These are phyloP conservation scores for Neoascochyta sp. DNA, from an alignment of 2,329 filamentous ascomycete species.

Conservation along the genomic window DNA sequence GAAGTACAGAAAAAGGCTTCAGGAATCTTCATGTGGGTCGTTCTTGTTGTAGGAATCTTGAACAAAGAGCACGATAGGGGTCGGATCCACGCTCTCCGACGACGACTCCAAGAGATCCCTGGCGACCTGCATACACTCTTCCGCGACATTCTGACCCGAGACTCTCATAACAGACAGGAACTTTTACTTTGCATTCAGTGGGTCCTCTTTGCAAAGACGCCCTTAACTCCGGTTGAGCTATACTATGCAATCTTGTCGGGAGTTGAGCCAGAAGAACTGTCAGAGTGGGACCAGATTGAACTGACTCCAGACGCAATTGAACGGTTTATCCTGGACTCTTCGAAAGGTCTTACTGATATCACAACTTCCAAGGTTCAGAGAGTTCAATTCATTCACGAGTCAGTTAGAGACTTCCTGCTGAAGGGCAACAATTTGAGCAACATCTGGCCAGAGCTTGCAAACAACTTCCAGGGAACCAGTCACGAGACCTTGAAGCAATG, in stretches of 20 bases:
- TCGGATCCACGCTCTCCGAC: slow-evolving; percentile 24
- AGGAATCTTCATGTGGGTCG: slow-evolving; percentile 10
- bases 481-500: slow-evolving; percentile 39
- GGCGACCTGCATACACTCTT: slow-evolving; percentile 4
- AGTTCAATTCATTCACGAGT: slow-evolving; percentile 24
- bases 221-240: slow-evolving; percentile 6
- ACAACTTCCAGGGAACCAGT: slow-evolving; percentile 17
- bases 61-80: slow-evolving; percentile 39
- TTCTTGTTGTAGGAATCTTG: slow-evolving; percentile 45
- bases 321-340: slow-evolving; percentile 12
- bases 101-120: slow-evolving; percentile 21
- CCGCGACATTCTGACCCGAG: slow-evolving; percentile 4
- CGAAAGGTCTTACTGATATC: slow-evolving; percentile 14
- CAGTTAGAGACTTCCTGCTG: slow-evolving; percentile 36
- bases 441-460: slow-evolving; percentile 29
- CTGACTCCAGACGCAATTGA: slow-evolving; percentile 7
- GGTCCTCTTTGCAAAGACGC: slow-evolving; percentile 4
- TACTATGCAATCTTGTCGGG: slow-evolving; percentile 9
- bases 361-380: slow-evolving; percentile 11
- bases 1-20: slow-evolving; percentile 35
- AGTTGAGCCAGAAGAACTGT: slow-evolving; percentile 3
- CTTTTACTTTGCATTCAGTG: slow-evolving; percentile 4
- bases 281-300: slow-evolving; percentile 7
- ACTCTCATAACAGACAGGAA: slow-evolving; percentile 2
- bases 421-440: slow-evolving; percentile 24